phyloP scores from a whole-genome alignment of 2,329 filamentous ascomycete genomes.

The Penicillium frequentans region DNA sequence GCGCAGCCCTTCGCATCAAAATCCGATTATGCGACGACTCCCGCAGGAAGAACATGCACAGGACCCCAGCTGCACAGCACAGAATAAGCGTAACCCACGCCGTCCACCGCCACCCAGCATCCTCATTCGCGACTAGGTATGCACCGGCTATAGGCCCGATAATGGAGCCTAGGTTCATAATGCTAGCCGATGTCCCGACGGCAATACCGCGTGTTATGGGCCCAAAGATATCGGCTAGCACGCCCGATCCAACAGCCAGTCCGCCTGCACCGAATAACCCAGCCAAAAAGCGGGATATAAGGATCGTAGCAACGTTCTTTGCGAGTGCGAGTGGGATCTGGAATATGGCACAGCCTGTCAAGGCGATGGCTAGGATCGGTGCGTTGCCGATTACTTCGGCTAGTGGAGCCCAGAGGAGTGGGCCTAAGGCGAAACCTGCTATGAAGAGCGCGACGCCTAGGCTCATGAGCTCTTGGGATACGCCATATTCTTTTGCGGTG shows the following conservation, averaged over 20 bases:
- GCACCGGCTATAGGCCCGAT: slow-evolving; percentile 50
- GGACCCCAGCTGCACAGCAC: slow-evolving; percentile 37
- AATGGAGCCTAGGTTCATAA: slow-evolving; percentile 50
- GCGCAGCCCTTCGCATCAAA: slow-evolving; percentile 46
- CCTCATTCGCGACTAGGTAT: slow-evolving; percentile 47
- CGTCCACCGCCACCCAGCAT: slow-evolving; percentile 56
- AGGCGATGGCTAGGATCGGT: slow-evolving; percentile 48
- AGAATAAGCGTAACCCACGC: slow-evolving; percentile 55
- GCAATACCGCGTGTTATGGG: slow-evolving; percentile 46
- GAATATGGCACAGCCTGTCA: slow-evolving; percentile 50
- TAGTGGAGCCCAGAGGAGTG: slow-evolving; percentile 40
- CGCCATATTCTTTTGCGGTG: slow-evolving; percentile 42
- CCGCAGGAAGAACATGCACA: slow-evolving; percentile 45
- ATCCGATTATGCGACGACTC: slow-evolving; percentile 52
- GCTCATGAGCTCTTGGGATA: slow-evolving; percentile 48
- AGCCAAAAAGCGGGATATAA: slow-evolving; percentile 54
- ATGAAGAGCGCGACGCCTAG: slow-evolving; percentile 52
- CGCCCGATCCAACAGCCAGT: slow-evolving; percentile 50
- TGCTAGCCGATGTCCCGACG: slow-evolving; percentile 41
- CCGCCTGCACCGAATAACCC: slow-evolving; percentile 52
- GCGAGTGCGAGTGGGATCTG: slow-evolving; percentile 56
- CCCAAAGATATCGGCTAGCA: slow-evolving; percentile 48
- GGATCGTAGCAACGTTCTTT: slow-evolving; percentile 51
- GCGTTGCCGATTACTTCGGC: slow-evolving; percentile 51
- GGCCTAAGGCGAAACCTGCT: slow-evolving; percentile 29